Percentiles rank a stretch among this genome's conserved stretches.
These are phyloP conservation scores for Phytophthora fragariaefolia DNA, from an alignment of 352 stramenopile species.

Conservation along the genomic window DNA sequence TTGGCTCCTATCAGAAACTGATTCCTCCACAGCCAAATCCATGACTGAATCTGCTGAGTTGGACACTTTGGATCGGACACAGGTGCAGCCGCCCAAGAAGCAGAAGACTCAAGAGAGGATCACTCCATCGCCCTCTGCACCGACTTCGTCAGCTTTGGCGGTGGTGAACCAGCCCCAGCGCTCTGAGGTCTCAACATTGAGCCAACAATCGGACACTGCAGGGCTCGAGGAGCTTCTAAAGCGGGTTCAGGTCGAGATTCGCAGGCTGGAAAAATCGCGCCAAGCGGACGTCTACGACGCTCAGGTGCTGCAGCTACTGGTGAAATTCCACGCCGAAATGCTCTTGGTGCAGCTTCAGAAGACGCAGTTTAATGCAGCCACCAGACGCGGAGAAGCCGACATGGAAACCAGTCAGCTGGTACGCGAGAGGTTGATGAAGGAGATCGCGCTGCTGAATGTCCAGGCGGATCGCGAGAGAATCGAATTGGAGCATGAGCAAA, in stretches of 20 bases:
- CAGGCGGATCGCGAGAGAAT: constrained; percentile 37
- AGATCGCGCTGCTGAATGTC: constrained; percentile 37
- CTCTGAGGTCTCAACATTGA: neutral
- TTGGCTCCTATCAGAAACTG: constrained; percentile 17
- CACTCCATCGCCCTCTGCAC: neutral
- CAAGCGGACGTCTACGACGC: constrained; percentile 36
- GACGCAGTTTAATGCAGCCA: constrained; percentile 8
- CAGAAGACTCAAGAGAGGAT: constrained; percentile 10
- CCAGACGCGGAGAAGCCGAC: constrained; percentile 23
- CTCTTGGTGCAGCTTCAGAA: constrained; percentile 28
- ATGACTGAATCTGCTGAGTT: neutral
- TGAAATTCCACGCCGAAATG: constrained; percentile 46
- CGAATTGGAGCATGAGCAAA: constrained; percentile 49
- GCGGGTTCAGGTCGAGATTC: constrained; percentile 40
- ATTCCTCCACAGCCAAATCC: neutral
- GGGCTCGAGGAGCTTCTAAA: constrained; percentile 21
- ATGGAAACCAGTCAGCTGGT: constrained; percentile 28
- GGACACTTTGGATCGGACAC: neutral
- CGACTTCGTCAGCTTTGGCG: constrained; percentile 17
- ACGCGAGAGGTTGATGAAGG: constrained; percentile 30
- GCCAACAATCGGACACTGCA: neutral
- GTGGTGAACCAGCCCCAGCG: constrained; percentile 4
- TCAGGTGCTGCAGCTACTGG: constrained; percentile 41
- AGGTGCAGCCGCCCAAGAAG: constrained; percentile 16
- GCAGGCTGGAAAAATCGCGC: constrained; percentile 16